Evolutionary conservation across 2,329 filamentous ascomycete genomes (phyloP).

Genomic region (Calonectria honghensis): DNA sequence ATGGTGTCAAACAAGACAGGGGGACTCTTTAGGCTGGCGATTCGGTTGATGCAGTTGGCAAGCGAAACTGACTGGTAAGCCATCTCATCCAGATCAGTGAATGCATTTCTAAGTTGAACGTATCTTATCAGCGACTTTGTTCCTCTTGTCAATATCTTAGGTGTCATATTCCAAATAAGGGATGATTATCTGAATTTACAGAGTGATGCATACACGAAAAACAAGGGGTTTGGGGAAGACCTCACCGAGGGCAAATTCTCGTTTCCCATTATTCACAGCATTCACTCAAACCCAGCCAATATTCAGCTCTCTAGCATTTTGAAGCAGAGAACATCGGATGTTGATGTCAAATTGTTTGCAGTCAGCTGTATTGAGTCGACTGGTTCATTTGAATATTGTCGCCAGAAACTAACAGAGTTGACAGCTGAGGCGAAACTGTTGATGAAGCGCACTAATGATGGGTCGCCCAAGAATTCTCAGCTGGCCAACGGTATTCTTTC

Average conservation of each 20-base stretch:
- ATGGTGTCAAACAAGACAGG: constrained; percentile 10
- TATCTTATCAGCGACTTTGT: neutral
- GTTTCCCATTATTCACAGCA: constrained; percentile 11
- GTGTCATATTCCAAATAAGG: neutral
- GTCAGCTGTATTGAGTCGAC: neutral
- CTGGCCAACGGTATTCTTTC: neutral
- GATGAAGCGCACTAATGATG: neutral
- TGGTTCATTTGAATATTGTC: neutral
- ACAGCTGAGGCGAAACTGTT: neutral
- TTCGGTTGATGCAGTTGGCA: neutral
- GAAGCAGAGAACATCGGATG: constrained; percentile 4
- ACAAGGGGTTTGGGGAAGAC: constrained; percentile 10
- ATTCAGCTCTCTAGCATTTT: constrained; percentile 9
- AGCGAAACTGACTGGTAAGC: neutral
- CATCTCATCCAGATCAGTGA: too few relatives aligned
- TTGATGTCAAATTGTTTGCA: constrained; percentile 4
- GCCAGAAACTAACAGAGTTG: constrained; percentile 1
- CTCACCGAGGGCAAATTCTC: constrained; percentile 14
- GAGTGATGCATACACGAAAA: constrained; percentile 8
- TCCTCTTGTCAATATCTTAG: neutral
- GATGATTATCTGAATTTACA: constrained; percentile 1
- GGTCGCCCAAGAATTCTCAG: neutral
- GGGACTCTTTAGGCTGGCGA: neutral
- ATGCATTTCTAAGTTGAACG: neutral
- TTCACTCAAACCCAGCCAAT: constrained; percentile 6